phyloP scores from a whole-genome alignment of 352 stramenopile species.

The Pythium oligandrum region DNA sequence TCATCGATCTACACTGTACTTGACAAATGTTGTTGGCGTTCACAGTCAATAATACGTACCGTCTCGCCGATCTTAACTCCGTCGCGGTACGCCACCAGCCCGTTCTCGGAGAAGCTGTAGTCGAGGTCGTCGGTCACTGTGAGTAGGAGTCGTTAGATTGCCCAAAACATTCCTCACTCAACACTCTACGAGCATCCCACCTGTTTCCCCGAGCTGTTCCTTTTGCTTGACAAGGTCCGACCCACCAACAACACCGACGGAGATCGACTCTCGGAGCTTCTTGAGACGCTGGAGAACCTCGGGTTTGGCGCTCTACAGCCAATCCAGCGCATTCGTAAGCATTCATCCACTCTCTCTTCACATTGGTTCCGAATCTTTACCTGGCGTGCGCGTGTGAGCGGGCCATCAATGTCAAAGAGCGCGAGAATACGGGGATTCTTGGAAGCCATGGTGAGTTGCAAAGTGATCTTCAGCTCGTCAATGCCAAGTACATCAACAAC shows the following conservation, averaged over 20 bases:
- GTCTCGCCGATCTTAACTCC: constrained; percentile 89
- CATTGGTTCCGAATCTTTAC: constrained; percentile 18
- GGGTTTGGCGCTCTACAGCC: constrained; percentile 66
- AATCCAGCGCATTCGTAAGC: neutral
- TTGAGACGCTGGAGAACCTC: constrained; percentile 94
- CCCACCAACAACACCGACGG: constrained; percentile 96
- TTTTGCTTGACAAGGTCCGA: constrained; percentile 99
- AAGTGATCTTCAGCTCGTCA: no score
- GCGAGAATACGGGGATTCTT: constrained; percentile 93
- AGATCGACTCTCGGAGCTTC: constrained; percentile 91
- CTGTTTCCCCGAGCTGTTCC: constrained; percentile 95
- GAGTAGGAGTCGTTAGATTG: neutral
- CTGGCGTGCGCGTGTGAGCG: constrained; percentile 94
- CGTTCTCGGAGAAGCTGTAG: constrained; percentile 99
- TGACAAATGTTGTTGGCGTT: no score
- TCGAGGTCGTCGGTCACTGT: constrained; percentile 93
- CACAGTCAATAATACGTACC: constrained; percentile 22
- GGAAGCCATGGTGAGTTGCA: constrained; percentile 14
- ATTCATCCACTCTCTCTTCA: no score
- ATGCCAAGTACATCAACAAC: no score
- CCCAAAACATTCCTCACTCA: neutral
- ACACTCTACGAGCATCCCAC: constrained; percentile 24
- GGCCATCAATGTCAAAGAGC: constrained; percentile 99
- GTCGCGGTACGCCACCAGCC: constrained; percentile 96
- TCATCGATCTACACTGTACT: no score